Evolutionary conservation across 1,139 yeast species (phyloP), one percentile per base, ranked within the genome.

Genomic region (Hyphopichia pseudoburtonii): DNA sequence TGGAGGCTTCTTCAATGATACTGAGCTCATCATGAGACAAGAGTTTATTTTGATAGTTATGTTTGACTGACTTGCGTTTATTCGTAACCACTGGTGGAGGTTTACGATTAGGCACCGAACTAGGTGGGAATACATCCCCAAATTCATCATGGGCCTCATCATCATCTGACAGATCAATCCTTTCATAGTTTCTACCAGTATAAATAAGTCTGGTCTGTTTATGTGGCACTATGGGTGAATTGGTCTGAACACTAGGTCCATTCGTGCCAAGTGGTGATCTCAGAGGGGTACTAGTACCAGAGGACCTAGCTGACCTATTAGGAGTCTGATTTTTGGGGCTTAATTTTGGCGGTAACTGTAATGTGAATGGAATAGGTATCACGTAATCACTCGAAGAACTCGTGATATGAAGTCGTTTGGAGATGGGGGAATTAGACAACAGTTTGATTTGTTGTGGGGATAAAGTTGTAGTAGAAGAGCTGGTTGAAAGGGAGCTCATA

Each of bases 301-400:
- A 28, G 8, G n/a, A n/a, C 23, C 23, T 21, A 21, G 7, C 10
- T 21, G 18, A 16, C 30, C 7, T 12, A 7, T 28, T 15, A 11
- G n/a, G n/a, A n/a, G n/a, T 6, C 21, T 18, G 24, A 24, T 60
- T 61, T 28, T 51, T 53, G 3, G 61, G 60, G 40, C 70, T 64
- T 37, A 70, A 55, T 42, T 62, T 67, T 3, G 77, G 77, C 2
- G 77, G 77, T 30, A 71, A 50, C 30, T 59, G 59, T 30, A 71
- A 51, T 4, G 72, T 62, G 46, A 70, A 68, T 5, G 77, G 77
- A 31, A 71, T 65, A 5, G 77, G 76, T 25, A 70, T 70, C 5
- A 63, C 65, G 42, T 70, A 65, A 14, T 44, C 19, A 7, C 48
- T 55, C 5, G 56, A 46, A 17, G 51, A 40, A 19, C 59, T 52